These are phyloP conservation scores for Acidomyces sp. DNA, from an alignment of 495 filamentous ascomycete genomes.

Conservation along the genomic window DNA sequence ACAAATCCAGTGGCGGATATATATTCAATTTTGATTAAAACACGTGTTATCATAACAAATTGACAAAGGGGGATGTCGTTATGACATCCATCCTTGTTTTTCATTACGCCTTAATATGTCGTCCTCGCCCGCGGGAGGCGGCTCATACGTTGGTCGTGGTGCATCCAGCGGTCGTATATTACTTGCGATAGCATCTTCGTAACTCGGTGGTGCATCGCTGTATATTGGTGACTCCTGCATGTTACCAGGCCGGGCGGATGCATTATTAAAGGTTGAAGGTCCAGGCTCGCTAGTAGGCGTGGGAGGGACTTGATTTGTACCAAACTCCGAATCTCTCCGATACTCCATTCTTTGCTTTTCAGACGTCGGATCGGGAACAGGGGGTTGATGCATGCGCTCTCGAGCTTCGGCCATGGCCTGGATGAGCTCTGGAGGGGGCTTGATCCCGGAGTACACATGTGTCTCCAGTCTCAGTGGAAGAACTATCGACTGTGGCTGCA, in stretches of 20 bases:
- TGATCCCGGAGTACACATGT: constrained; percentile 78
- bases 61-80: too few relatives aligned
- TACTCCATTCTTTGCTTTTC: constrained; percentile 14
- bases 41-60: too few relatives aligned
- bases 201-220: constrained; percentile 33
- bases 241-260: constrained; percentile 2
- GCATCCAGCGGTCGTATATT: constrained; percentile 53
- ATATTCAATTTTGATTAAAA: too few relatives aligned
- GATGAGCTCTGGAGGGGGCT: constrained; percentile 63
- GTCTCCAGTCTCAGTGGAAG: constrained; percentile 68
- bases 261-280: background rate
- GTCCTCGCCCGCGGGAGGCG: constrained; percentile 33
- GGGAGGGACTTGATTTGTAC: constrained; percentile 3
- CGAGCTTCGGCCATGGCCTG: constrained; percentile 43
- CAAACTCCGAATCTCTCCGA: constrained; percentile 15
- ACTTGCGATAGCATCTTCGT: constrained; percentile 70
- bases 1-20: too few relatives aligned
- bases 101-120: constrained; percentile 12
- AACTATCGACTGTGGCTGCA: constrained; percentile 52
- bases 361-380: constrained; percentile 18
- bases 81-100: constrained; percentile 13
- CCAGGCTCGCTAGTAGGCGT: constrained; percentile 1
- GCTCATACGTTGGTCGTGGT: constrained; percentile 50
- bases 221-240: constrained; percentile 14
- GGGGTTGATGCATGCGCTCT: constrained; percentile 17